These are phyloP conservation scores for Paracorniculantispora psalliotae DNA, from an alignment of 2,329 filamentous ascomycete genomes.

Conservation along the genomic window DNA sequence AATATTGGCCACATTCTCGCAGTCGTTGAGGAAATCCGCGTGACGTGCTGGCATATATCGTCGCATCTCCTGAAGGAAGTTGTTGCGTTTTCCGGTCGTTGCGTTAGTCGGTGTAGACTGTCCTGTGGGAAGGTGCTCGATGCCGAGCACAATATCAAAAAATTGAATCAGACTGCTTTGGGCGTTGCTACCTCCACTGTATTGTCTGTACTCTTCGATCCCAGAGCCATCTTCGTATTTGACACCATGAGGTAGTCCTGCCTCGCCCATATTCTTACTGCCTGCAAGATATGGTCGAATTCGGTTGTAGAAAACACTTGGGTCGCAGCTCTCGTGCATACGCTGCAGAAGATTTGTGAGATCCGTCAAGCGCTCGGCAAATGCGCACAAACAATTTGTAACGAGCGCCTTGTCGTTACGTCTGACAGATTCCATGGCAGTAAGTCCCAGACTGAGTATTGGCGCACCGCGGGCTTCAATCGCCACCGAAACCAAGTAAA, in stretches of 20 bases:
- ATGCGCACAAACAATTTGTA: conserved; percentile 68
- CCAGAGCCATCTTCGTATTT: conserved; percentile 78
- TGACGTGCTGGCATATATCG: conserved; percentile 95
- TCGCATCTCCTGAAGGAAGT: conserved; percentile 96
- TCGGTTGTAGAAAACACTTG: conserved; percentile 89
- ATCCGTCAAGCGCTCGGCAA: conserved; percentile 86
- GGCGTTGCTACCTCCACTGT: conserved; percentile 90
- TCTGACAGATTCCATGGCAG: conserved; percentile 76
- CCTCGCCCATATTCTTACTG: conserved; percentile 96
- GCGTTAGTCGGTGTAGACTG: conserved; percentile 41
- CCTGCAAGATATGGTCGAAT: conserved; percentile 95
- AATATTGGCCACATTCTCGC: conserved; percentile 78
- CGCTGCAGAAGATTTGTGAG: conserved; percentile 71
- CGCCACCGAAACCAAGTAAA: conserved; percentile 91
- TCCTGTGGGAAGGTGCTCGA: conserved; percentile 87
- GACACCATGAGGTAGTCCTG: conserved; percentile 81
- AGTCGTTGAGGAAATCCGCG: conserved; percentile 79
- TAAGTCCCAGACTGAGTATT: conserved; percentile 82
- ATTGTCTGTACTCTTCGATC: conserved; percentile 68
- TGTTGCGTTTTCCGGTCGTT: conserved; percentile 58
- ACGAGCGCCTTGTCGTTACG: conserved; percentile 65
- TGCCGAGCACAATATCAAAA: conserved; percentile 85
- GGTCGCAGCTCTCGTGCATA: conserved; percentile 95
- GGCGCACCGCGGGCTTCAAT: conserved; percentile 90
- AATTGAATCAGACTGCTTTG: conserved; percentile 97